Evolutionary conservation across 257 asterid genomes (phyloP).

Genomic region (Primulina eburnea): DNA sequence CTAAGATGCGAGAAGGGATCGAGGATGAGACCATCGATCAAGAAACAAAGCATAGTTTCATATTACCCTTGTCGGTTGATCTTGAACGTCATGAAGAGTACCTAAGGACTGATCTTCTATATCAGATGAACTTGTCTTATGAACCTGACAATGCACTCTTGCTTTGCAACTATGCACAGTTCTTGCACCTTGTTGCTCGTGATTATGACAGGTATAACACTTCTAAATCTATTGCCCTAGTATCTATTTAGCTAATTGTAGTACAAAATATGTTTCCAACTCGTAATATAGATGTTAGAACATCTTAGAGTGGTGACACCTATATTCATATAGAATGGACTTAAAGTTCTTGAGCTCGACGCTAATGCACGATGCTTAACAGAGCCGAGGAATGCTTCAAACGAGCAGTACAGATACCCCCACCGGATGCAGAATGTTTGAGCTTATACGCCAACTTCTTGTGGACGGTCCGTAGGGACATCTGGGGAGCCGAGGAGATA

Average conservation of each 20-base stretch:
- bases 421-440: slow-evolving; percentile 62
- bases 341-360: not conserved
- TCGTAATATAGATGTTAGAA: no score
- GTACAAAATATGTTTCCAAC: not conserved
- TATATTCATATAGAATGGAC: not conserved
- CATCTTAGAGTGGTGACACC: not conserved
- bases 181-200: slow-evolving; percentile 49
- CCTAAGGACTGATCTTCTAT: slow-evolving; percentile 53
- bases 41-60: slow-evolving; percentile 36
- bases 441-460: slow-evolving; percentile 65
- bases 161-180: slow-evolving; percentile 80
- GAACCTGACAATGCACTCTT: slow-evolving; percentile 71
- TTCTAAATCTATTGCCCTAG: not conserved
- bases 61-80: slow-evolving; percentile 62
- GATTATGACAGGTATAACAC: slow-evolving; percentile 65
- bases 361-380: slow-evolving; percentile 15
- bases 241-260: no score
- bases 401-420: slow-evolving; percentile 53
- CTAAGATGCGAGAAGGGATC: slow-evolving; percentile 30
- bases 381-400: slow-evolving; percentile 95
- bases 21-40: slow-evolving; percentile 32
- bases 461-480: slow-evolving; percentile 67
- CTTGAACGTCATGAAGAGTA: slow-evolving; percentile 47
- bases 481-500: slow-evolving; percentile 68
- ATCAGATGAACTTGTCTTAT: slow-evolving; percentile 55